Evolutionary conservation across 2,329 filamentous ascomycete genomes (phyloP), one percentile per base, ranked within the genome.

Genomic region (Incumbomyces lentus): DNA sequence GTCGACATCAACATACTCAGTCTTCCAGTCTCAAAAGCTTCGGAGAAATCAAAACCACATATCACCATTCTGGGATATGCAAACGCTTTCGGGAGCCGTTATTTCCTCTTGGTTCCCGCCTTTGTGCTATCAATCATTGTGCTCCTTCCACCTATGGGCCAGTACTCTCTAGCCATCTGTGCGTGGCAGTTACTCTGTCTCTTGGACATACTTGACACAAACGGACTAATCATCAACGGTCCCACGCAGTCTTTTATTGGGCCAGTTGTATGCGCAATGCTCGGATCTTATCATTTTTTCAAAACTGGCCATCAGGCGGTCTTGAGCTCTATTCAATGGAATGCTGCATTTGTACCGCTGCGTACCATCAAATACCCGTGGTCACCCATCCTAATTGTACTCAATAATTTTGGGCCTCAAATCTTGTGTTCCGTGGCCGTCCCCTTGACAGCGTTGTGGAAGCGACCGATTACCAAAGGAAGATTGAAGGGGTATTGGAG

Each of bases 301-400:
- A 95, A 94, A 62, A 98, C 92, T 0, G 92, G 92, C 51, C 92
- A 98, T 65, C 90, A 96, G 66, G 90, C 90, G 11, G 84, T 81
- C 0, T 75, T 95, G 18, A 77, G 82, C 55, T 86, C 81, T 54
- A 90, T 98, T 60, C 92, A 98, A 61, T 98, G 92, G 92, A 92
- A 98, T 67, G 78, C 79, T 16, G 90, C 88, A 2, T 98, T 98
- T 67, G 86, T 98, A 55, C 85, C 90, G 0, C 74, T 96, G 8
- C 48, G 52, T 29, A 56, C 51, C 17, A 54, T 98, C 53, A 78
- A 78, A 48, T 95, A 98, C 66, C 92, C 92, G 1, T 95, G 86
- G 85, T 84, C 81, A 0, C 89, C 89, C 0, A 61, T 96, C 2
- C 71, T 92, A 18, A 79, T 98, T 31, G 68, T 79, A 1, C 73